Evolutionary conservation across 257 asterid species (phyloP), one percentile per base, ranked within the genome.

Genomic region (Solanum chiquidenum): DNA sequence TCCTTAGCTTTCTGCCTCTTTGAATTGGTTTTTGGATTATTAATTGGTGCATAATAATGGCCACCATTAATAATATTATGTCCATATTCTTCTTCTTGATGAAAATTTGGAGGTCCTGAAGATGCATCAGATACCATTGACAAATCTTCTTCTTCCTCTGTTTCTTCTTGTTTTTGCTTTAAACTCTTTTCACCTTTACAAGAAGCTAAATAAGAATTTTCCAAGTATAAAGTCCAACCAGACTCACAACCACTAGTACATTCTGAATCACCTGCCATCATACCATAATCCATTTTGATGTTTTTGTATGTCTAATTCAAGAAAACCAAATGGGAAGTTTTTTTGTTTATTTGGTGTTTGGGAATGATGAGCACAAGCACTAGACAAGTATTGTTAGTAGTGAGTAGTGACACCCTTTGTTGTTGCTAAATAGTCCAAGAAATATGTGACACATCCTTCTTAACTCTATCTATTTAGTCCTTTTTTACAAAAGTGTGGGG

Each of bases 81-180:
- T 38, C 25, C 85, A 20, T 85, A 84, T 12, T 86, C 90, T 40
- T 91, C 94, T 84, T 93, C 92, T n/a, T 93, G 92, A 21, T 85
- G 90, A 49, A 90, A 82, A 83, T 94, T 96, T 16, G 98, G 98
- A 35, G 98, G 98, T 5, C 98, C 98, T 2, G 98, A 96, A 33
- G 98, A 95, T 35, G 98, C 98, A 84, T 96, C 98, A 3, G 98
- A 96, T 44, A 96, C 94, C 98, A 96, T 96, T 0, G 98, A 96
- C 93, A 95, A 86, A 75, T 94, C 91, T 0, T 86, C 94, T 0
- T 92, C 74, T 0, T 72, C 86, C 13, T 38, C 40, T 20, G 34
- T 64, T 23, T 69, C 86, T 52, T 88, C 11, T 49, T 46, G 69
- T 49, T 82, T 82, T 29, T 82, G 85, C 42, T 82, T 82, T 46